Evolutionary conservation across 441 rosid genomes (phyloP), one percentile per base, ranked within the genome.

Genomic region (Isatis lusitanica): DNA sequence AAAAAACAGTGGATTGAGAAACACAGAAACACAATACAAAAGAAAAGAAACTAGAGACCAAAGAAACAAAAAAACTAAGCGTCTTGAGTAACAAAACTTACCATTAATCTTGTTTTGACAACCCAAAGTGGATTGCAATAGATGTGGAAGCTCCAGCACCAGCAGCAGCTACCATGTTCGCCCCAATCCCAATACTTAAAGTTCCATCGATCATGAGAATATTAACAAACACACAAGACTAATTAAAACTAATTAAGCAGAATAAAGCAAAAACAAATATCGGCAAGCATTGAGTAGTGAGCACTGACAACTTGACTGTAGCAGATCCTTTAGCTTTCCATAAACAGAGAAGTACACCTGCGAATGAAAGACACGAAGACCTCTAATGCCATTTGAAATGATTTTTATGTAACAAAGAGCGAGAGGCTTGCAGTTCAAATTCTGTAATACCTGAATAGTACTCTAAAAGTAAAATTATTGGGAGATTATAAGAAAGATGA

Each of bases 61-160:
- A 52, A 55, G 26, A 18, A 59, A 57, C 47, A 43, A n/a, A 13
- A 43, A n/a, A 44, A n/a, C 17, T 10, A 13, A 52, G 1, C 1
- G 8, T n/a, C 28, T 2, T 6, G 12, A 68, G 63, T 12, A 48
- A 68, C 15, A 47, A 36, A 67, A 80, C 90, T 35, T 50, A 87
- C 97, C 87, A 92, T 96, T 73, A 93, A 88, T 76, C 99, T 87
- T 70, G 98, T 94, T 81, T 94, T 94, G 68, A 94, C 98, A 84
- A 95, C 99, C 99, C 99, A 95, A 73, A 95, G 81, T 21, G 99
- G 99, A 76, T 93, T 36, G 85, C 77, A 70, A 91, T 74, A 70
- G 97, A 80, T 35, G 99, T 95, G 63, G 95, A 87, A 70, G 90
- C 95, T 71, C 99, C 99, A 70, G 98, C 98, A 30, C 97, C 89